phyloP scores from a whole-genome alignment of 2,329 filamentous ascomycete species.

The Colletotrichum gloeosporioides region DNA sequence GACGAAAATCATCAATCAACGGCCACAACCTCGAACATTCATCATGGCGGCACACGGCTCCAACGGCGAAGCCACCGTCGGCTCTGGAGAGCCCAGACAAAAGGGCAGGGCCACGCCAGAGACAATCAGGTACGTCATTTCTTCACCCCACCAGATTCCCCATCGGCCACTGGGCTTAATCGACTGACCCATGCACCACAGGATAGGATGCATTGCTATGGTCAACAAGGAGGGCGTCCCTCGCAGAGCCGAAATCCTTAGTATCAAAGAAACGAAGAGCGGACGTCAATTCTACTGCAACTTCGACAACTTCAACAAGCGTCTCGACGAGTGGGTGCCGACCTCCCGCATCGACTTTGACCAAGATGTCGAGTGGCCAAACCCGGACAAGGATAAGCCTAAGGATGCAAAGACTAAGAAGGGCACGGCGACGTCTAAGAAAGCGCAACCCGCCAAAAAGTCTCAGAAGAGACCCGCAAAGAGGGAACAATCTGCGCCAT shows the following conservation, averaged over 20 bases:
- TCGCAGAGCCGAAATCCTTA: slow-evolving; percentile 95
- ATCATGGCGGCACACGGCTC: slow-evolving; percentile 61
- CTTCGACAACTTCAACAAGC: slow-evolving; percentile 98
- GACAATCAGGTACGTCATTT: slow-evolving; percentile 71
- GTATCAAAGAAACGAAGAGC: slow-evolving; percentile 88
- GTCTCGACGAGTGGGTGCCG: slow-evolving; percentile 83
- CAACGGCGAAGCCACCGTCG: slow-evolving; percentile 58
- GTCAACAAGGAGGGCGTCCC: slow-evolving; percentile 78
- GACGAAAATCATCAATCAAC: slow-evolving; percentile 4
- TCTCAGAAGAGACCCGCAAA: slow-evolving; percentile 60
- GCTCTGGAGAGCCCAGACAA: slow-evolving; percentile 64
- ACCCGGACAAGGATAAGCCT: slow-evolving; percentile 81
- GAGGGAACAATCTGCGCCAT: slow-evolving; percentile 59
- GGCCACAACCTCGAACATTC: slow-evolving; percentile 24
- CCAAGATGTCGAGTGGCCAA: slow-evolving; percentile 95
- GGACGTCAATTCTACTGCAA: slow-evolving; percentile 93
- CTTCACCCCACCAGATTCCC: not conserved
- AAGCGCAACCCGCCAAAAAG: slow-evolving; percentile 59
- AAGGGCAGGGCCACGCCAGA: slow-evolving; percentile 86
- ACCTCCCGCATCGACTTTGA: slow-evolving; percentile 82
- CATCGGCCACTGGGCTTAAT: not conserved
- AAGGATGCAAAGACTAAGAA: slow-evolving; percentile 82
- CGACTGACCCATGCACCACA: slow-evolving; percentile 21
- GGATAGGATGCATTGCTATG: slow-evolving; percentile 65
- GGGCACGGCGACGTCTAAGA: slow-evolving; percentile 61